Evolutionary conservation across 2,329 filamentous ascomycete genomes (phyloP), one percentile per base, ranked within the genome.

Genomic region (Fusarium sp.): DNA sequence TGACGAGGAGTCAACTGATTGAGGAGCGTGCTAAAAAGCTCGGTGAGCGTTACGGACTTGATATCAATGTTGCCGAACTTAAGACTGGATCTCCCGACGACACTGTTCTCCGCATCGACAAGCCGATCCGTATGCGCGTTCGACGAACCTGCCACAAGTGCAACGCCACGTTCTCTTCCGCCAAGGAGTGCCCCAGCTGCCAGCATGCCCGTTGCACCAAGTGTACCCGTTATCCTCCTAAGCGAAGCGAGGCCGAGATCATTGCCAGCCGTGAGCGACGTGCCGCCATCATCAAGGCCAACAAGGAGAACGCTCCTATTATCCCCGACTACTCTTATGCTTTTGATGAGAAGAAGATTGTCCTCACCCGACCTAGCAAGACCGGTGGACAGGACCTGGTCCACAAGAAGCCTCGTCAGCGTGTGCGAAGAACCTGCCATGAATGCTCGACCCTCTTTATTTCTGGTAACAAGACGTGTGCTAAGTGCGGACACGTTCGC

Each of bases 91-190:
- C 81, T 41, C 80, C 81, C 59, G 83, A 85, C 66, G 87, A 88
- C 53, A 84, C 86, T 28, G 87, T 87, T 30, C 81, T 88, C 25
- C 89, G 91, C 45, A 86, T 92, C 57, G 89, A 93, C 78, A 93
- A 92, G 82, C 87, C 91, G 14, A 92, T 93, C 71, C 89, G 91
- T 62, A 92, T 94, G 87, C 89, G 92, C 56, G 88, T 94, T 55
- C 91, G 92, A 78, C 88, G 90, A 72, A 90, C 87, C 68, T 98
- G 94, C 80, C 94, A 97, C 80, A 86, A 88, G 72, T 98, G 94
- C 82, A 87, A 90, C 62, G 88, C 90, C 16, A 87, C 87, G 25
- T 97, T 95, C 78, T 90, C 91, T 59, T 80, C 87, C 21, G 88
- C 90, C 74, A 93, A 91, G 81, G 85, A 91, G 63, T 97, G 94